phyloP scores from a whole-genome alignment of 1,284 basidiomycete genomes.

The Fomitiporia mediterranea region DNA sequence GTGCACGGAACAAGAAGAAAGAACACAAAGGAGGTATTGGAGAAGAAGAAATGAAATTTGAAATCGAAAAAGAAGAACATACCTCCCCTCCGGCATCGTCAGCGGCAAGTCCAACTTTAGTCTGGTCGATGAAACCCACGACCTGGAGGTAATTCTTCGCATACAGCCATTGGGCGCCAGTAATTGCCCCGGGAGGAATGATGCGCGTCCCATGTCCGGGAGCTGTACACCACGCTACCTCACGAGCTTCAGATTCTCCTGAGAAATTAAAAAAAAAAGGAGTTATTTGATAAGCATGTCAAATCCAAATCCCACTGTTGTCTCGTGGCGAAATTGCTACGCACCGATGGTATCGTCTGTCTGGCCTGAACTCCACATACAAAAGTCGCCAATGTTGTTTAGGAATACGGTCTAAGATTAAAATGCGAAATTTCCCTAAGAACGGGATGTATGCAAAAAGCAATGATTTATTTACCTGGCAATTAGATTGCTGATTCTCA shows the following conservation, averaged over 20 bases:
- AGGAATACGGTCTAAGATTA: constrained; percentile 17
- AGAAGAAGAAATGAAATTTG: background rate
- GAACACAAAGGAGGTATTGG: background rate
- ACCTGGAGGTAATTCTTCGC: constrained; percentile 31
- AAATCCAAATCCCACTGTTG: background rate
- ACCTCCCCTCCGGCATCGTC: constrained; percentile 29
- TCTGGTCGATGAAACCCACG: constrained; percentile 32
- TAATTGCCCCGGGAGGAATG: constrained; percentile 48
- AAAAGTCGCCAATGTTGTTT: constrained; percentile 26
- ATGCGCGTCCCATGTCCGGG: constrained; percentile 51
- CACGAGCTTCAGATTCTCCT: constrained; percentile 52
- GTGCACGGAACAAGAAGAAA: too few species aligned
- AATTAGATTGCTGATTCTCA: constrained; percentile 50
- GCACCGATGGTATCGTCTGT: constrained; percentile 23
- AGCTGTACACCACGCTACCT: constrained; percentile 61
- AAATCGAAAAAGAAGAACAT: background rate
- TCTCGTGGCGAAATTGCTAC: background rate
- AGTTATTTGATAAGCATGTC: background rate
- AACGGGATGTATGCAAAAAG: constrained; percentile 14
- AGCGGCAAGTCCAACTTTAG: constrained; percentile 27
- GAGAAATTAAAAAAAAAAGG: background rate
- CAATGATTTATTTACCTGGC: constrained; percentile 38
- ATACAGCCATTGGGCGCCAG: constrained; percentile 39
- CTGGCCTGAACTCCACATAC: constrained; percentile 28
- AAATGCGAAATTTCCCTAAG: background rate